A percentile compares a stretch with the other conserved stretches of the same genome.
Conservation (phyloP, 2,329 filamentous ascomycete genomes). For the Pseudophaeomoniella oleicola region DNA sequence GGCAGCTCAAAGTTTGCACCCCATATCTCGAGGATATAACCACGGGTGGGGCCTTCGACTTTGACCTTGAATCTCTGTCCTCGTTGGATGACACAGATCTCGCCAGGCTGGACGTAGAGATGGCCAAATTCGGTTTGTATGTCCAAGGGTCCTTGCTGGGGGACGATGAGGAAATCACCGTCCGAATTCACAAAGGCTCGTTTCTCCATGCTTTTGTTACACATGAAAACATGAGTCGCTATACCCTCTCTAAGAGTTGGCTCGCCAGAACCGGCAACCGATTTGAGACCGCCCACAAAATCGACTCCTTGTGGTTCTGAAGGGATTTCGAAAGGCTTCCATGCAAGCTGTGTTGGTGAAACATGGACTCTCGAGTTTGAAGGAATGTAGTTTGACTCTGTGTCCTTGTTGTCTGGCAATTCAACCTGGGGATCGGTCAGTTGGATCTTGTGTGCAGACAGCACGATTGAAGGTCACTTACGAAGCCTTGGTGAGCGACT, state of each 20-base stretch:
- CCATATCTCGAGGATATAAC: conserved; percentile 64
- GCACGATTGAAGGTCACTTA: conserved; percentile 29
- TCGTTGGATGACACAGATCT: conserved; percentile 62
- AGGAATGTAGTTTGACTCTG: conserved; percentile 19
- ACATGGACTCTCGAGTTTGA: conserved; percentile 51
- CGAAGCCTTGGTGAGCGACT: conserved; percentile 40
- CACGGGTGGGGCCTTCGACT: conserved; percentile 48
- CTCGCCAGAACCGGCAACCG: conserved; percentile 67
- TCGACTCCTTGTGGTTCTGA: conserved; percentile 45
- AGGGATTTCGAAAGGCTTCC: conserved; percentile 64
- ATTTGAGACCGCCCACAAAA: conserved; percentile 54
- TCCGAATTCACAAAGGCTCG: conserved; percentile 75
- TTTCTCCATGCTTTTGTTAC: conserved; percentile 63
- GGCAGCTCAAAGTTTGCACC: conserved; percentile 58
- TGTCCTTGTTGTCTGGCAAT: conserved; percentile 25
- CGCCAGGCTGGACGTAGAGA: conserved; percentile 60
- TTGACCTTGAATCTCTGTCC: conserved; percentile 60
- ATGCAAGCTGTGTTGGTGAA: conserved; percentile 68
- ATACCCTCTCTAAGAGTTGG: conserved; percentile 64
- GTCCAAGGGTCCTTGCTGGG: conserved; percentile 59
- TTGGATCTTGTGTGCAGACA: conserved; percentile 21
- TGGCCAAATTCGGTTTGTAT: conserved; percentile 65
- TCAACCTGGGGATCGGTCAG: conserved; percentile 35
- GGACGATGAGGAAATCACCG: conserved; percentile 62
- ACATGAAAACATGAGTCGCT: conserved; percentile 68